These are phyloP conservation scores for Penicillium simplicissimum DNA, from an alignment of 495 filamentous ascomycete species.

Conservation along the genomic window DNA sequence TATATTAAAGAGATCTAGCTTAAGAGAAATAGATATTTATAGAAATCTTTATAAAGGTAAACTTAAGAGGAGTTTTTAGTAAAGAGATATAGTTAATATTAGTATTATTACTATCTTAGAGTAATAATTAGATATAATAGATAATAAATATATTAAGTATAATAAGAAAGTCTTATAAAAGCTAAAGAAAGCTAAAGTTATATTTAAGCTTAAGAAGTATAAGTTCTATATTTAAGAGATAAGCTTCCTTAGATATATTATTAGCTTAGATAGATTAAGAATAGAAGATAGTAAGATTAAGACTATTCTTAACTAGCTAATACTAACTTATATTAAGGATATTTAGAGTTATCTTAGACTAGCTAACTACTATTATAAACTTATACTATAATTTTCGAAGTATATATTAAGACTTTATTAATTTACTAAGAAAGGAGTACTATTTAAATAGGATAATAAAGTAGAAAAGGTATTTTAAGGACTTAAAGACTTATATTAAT, in stretches of 20 bases:
- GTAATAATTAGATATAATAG: background rate
- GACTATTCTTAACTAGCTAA: background rate
- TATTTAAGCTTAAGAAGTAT: constrained; percentile 19
- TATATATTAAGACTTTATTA: background rate
- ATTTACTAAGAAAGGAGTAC: constrained; percentile 5
- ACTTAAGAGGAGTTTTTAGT: constrained; percentile 5
- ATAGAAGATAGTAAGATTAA: constrained; percentile 1
- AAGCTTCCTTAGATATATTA: constrained; percentile 1
- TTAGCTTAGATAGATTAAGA: background rate
- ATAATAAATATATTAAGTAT: background rate
- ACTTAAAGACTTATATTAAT: background rate
- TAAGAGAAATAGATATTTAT: background rate
- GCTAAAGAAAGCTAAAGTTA: constrained; percentile 9
- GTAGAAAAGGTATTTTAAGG: background rate
- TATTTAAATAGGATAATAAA: background rate
- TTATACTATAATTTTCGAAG: background rate
- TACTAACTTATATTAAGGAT: background rate
- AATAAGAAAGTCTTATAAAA: constrained; percentile 3
- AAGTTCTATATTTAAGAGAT: background rate
- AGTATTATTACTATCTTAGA: background rate
- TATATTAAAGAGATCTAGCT: background rate
- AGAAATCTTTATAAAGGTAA: background rate
- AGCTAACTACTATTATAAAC: background rate
- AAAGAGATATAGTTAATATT: background rate
- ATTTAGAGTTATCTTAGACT: background rate